Percentiles rank a stretch among this genome's conserved stretches.
These are phyloP conservation scores for Cenchrus purpureus DNA, from an alignment of 176 grass and related monocot genomes.

Conservation along the genomic window DNA sequence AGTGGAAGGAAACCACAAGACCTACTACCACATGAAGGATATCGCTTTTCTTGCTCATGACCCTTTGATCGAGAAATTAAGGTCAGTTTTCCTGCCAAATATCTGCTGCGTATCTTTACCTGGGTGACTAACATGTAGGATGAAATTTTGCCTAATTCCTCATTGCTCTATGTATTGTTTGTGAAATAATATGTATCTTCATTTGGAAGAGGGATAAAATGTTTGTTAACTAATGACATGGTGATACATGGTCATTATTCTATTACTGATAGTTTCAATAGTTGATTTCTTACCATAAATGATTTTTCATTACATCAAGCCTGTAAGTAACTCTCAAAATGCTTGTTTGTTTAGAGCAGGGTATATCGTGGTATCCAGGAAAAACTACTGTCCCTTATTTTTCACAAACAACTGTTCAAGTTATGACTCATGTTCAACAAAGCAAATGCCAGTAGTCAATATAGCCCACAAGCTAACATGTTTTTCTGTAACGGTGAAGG, in stretches of 20 bases:
- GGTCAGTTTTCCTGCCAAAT: constrained; percentile 47
- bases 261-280: neutral
- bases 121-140: neutral
- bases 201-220: neutral
- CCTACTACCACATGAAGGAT: constrained; percentile 95
- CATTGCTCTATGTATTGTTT: neutral
- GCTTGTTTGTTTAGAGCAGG: neutral
- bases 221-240: neutral
- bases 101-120: neutral
- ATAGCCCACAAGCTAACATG: neutral
- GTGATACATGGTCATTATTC: neutral
- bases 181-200: neutral
- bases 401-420: neutral
- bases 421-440: neutral
- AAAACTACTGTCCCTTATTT: neutral
- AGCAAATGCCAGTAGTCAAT: neutral
- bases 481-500: neutral
- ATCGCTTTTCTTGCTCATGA: constrained; percentile 80
- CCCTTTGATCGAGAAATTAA: constrained; percentile 79
- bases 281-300: neutral
- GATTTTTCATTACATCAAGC: neutral
- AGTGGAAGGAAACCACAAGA: constrained; percentile 95
- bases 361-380: neutral
- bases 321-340: neutral
- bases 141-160: neutral